Evolutionary conservation across 2,329 filamentous ascomycete species (phyloP).

Genomic region (Chaetomium olivaceum): DNA sequence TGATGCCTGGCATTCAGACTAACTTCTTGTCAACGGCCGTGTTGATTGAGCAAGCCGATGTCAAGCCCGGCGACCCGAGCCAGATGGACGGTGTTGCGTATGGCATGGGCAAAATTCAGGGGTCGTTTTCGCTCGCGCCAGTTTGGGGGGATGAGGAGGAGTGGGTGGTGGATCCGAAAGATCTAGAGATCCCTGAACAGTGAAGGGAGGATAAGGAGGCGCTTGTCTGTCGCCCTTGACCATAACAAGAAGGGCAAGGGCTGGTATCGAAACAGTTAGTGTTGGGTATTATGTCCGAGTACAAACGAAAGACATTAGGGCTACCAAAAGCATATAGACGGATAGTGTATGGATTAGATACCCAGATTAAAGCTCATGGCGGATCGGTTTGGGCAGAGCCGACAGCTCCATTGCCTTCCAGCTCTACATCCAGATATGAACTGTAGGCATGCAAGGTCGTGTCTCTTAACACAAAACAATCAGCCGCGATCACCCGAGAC

Average conservation of each 20-base stretch:
- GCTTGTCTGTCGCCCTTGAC: background rate
- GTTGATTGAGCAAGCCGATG: constrained; percentile 59
- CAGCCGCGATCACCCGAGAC: background rate
- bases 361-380: constrained; percentile 2
- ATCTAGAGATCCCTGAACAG: constrained; percentile 33
- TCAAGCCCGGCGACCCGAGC: constrained; percentile 46
- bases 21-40: constrained; percentile 61
- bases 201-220: constrained; percentile 19
- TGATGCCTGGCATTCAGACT: constrained; percentile 53
- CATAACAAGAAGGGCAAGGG: background rate
- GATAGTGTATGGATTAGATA: constrained; percentile 19
- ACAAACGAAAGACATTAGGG: background rate
- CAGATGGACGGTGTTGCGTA: constrained; percentile 53
- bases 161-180: constrained; percentile 49
- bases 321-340: constrained; percentile 1
- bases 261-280: background rate
- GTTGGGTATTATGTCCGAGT: background rate
- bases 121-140: constrained; percentile 61
- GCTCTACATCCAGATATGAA: background rate
- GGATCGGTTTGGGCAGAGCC: background rate
- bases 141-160: constrained; percentile 60
- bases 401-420: too few species aligned
- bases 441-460: background rate
- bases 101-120: constrained; percentile 64
- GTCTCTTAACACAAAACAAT: background rate